phyloP scores from a whole-genome alignment of 805 yeast genomes.

The Komagataella pseudopastoris region DNA sequence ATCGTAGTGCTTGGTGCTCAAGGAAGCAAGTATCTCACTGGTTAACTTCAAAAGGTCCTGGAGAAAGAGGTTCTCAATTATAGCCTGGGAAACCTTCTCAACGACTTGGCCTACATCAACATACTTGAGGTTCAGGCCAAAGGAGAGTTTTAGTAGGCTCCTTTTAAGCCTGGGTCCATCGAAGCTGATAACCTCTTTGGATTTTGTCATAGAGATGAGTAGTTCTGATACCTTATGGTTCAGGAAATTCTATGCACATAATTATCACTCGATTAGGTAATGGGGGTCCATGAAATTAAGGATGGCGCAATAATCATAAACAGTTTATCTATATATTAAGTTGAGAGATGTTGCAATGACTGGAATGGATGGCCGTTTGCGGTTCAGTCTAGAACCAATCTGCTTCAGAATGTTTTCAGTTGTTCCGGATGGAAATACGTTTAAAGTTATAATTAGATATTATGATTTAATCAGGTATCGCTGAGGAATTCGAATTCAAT shows the following conservation, averaged over 20 bases:
- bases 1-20: constrained; percentile 92
- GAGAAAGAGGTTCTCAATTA: constrained; percentile 32
- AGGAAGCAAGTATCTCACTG: constrained; percentile 89
- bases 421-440: no score
- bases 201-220: background rate
- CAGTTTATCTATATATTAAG: background rate
- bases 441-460: no score
- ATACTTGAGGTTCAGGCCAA: constrained; percentile 26
- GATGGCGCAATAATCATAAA: background rate
- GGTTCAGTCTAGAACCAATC: no score
- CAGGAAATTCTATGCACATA: background rate
- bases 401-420: no score
- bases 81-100: constrained; percentile 32
- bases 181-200: background rate
- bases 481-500: no score
- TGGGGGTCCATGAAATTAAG: background rate
- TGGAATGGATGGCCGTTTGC: no score
- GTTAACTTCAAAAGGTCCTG: constrained; percentile 32
- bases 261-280: background rate
- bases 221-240: background rate
- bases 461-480: no score
- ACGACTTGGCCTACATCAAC: constrained; percentile 32
- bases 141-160: background rate
- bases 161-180: background rate
- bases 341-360: background rate